phyloP scores from a whole-genome alignment of 2,329 filamentous ascomycete genomes.

The Penicillium sp. region DNA sequence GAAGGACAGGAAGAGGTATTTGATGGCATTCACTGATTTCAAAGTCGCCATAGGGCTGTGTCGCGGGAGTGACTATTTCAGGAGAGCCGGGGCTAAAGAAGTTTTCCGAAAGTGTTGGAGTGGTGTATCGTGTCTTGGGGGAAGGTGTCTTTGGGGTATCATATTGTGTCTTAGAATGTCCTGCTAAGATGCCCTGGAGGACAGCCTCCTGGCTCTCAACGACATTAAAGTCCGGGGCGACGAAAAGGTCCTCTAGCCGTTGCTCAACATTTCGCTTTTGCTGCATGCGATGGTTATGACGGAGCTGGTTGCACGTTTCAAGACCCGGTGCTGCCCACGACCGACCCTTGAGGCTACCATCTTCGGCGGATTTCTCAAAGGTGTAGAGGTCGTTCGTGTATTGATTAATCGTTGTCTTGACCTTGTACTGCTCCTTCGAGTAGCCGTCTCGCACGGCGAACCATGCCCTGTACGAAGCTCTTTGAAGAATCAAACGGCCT shows the following conservation, averaged over 20 bases:
- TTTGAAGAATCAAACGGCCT: conserved; percentile 32
- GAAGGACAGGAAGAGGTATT: conserved; percentile 21
- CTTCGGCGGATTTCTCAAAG: conserved; percentile 25
- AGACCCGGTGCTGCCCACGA: conserved; percentile 26
- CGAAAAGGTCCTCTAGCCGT: conserved; percentile 27
- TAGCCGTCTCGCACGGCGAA: conserved; percentile 28
- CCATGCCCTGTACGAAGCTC: conserved; percentile 36
- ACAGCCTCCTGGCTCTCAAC: conserved; percentile 5
- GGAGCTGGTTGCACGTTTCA: conserved; percentile 28
- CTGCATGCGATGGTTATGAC: conserved; percentile 20
- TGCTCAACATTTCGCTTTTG: conserved; percentile 20
- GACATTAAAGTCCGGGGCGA: conserved; percentile 13
- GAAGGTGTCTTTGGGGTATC: conserved; percentile 11
- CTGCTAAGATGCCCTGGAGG: conserved; percentile 18
- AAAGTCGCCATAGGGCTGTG: conserved; percentile 10
- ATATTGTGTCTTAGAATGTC: too few species aligned
- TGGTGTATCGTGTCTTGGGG: background rate
- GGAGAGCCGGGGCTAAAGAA: conserved; percentile 16
- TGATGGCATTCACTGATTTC: conserved; percentile 17
- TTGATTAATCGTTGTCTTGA: conserved; percentile 22
- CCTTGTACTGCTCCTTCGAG: conserved; percentile 19
- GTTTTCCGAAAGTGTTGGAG: background rate
- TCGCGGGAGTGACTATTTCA: conserved; percentile 13
- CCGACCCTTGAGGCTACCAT: conserved; percentile 20
- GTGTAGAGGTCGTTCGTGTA: conserved; percentile 31